phyloP scores from a whole-genome alignment of 805 yeast genomes.

The Schwanniomyces polymorphus region DNA sequence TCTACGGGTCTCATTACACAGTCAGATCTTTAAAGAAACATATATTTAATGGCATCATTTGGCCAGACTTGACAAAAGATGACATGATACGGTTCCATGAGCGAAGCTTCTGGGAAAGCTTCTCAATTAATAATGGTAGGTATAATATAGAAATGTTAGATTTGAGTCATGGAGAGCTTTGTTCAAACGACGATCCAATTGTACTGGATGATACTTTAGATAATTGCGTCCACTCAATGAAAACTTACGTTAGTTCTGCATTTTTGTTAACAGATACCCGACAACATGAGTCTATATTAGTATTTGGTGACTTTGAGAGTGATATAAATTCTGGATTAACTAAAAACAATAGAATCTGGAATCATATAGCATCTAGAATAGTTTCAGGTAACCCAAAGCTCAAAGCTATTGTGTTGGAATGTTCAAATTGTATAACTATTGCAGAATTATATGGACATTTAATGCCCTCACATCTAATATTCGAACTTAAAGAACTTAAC shows the following conservation, averaged over 20 bases:
- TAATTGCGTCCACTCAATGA: not conserved
- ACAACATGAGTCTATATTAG: slow-evolving; percentile 42
- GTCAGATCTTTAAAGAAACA: slow-evolving; percentile 50
- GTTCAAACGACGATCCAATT: not conserved
- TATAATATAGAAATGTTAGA: slow-evolving; percentile 5
- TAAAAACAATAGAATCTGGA: slow-evolving; percentile 55
- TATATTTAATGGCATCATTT: slow-evolving; percentile 70
- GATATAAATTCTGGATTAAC: slow-evolving; percentile 48
- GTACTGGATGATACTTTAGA: not conserved
- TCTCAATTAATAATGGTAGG: slow-evolving; percentile 3
- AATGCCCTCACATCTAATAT: slow-evolving; percentile 62
- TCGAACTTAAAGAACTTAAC: slow-evolving; percentile 47
- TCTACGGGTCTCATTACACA: slow-evolving; percentile 58
- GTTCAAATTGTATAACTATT: slow-evolving; percentile 43
- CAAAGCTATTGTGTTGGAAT: slow-evolving; percentile 68
- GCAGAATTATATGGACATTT: slow-evolving; percentile 74
- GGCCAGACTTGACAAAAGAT: slow-evolving; percentile 68
- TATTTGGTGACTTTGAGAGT: slow-evolving; percentile 86
- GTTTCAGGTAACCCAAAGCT: slow-evolving; percentile 32
- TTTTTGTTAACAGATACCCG: slow-evolving; percentile 48
- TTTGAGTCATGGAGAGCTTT: slow-evolving; percentile 7
- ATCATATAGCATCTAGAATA: slow-evolving; percentile 47
- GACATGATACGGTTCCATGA: slow-evolving; percentile 21
- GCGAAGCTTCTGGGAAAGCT: slow-evolving; percentile 16
- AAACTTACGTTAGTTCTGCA: slow-evolving; percentile 39